A percentile compares a stretch with the other conserved stretches of the same genome.
phyloP scores from a whole-genome alignment of 148 eudicot genomes.

The Rhododendron simsii region DNA sequence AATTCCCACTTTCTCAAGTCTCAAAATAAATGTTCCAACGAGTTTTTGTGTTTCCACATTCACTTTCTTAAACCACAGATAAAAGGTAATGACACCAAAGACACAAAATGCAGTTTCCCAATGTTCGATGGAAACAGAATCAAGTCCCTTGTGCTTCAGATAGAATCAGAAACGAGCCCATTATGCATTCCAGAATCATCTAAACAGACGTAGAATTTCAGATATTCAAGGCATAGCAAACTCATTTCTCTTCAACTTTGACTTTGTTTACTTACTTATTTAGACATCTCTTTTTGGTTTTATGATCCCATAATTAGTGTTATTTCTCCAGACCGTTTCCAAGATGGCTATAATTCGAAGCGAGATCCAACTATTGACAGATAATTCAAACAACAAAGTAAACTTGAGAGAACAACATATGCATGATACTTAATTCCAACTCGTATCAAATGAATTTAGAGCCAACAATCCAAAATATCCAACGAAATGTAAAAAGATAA shows the following conservation, averaged over 20 bases:
- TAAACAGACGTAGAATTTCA: background rate
- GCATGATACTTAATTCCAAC: background rate
- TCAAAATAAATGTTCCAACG: background rate
- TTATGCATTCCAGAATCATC: background rate
- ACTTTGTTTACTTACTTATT: background rate
- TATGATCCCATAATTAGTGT: too few relatives aligned
- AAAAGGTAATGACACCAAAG: background rate
- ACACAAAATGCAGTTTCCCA: background rate
- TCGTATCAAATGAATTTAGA: background rate
- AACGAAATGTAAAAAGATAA: background rate
- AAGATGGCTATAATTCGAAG: background rate
- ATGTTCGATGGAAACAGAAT: background rate
- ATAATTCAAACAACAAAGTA: background rate
- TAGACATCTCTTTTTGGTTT: background rate
- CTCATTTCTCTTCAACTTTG: background rate
- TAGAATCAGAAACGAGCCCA: background rate
- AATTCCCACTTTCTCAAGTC: constrained; percentile 3
- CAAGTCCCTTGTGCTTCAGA: background rate
- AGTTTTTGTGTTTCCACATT: background rate
- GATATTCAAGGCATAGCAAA: background rate
- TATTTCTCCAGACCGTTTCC: background rate
- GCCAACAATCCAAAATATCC: background rate
- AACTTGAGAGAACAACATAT: background rate
- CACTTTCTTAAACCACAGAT: background rate
- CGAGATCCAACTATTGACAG: background rate